These are phyloP conservation scores for Fusarium sp. DNA, from an alignment of 2,329 filamentous ascomycete genomes.

Conservation along the genomic window DNA sequence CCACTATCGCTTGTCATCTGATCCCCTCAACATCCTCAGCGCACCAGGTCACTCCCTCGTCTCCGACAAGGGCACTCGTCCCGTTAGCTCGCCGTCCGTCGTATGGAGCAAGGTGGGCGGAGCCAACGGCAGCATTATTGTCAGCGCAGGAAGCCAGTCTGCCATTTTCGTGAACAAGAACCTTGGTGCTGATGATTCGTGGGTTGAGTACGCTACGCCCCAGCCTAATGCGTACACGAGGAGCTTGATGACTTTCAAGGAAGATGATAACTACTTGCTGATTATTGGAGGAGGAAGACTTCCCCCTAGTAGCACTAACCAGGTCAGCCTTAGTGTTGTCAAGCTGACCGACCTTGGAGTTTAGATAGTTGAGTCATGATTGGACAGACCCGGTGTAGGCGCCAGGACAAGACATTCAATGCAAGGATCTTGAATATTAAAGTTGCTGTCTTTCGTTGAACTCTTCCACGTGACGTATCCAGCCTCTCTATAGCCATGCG, in stretches of 20 bases:
- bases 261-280: constrained; percentile 50
- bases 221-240: constrained; percentile 55
- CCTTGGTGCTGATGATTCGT: constrained; percentile 52
- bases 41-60: constrained; percentile 49
- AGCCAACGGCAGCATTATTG: constrained; percentile 58
- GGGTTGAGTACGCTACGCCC: constrained; percentile 51
- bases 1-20: constrained; percentile 57
- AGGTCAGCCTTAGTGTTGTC: constrained; percentile 54
- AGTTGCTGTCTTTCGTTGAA: not conserved
- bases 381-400: not conserved
- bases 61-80: constrained; percentile 49
- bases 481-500: not conserved
- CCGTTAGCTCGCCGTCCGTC: constrained; percentile 58
- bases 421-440: not conserved
- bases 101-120: constrained; percentile 59
- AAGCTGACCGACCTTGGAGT: constrained; percentile 23
- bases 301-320: constrained; percentile 60
- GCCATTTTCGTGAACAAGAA: constrained; percentile 58
- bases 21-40: constrained; percentile 52
- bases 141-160: constrained; percentile 53
- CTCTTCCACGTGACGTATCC: not conserved
- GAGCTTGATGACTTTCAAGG: constrained; percentile 51
- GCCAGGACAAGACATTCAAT: not conserved
- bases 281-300: constrained; percentile 60
- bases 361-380: not conserved